phyloP scores from a whole-genome alignment of 2,329 filamentous ascomycete species.

The Cephalotrichum gorgonifer region DNA sequence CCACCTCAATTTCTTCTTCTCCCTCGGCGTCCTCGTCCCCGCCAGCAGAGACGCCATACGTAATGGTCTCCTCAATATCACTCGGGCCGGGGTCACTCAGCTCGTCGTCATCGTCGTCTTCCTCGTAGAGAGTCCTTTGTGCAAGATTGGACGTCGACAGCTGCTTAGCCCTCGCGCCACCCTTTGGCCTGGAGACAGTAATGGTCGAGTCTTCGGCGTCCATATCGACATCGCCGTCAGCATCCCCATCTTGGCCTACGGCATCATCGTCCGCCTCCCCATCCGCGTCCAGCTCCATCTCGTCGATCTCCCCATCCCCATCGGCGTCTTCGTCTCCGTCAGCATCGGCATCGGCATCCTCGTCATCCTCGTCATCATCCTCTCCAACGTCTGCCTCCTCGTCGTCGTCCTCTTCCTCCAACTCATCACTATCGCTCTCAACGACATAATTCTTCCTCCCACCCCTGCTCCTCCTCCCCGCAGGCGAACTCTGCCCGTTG shows the following conservation, averaged over 20 bases:
- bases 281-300: conserved; percentile 23
- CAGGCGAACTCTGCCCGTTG: conserved; percentile 27
- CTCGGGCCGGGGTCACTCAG: conserved; percentile 41
- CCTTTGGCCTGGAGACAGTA: conserved; percentile 30
- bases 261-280: conserved; percentile 27
- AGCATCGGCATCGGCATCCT: conserved; percentile 30
- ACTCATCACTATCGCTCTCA: conserved; percentile 40
- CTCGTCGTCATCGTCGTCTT: conserved; percentile 43
- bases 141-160: conserved; percentile 20
- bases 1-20: conserved; percentile 32
- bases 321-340: conserved; percentile 23
- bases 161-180: not conserved
- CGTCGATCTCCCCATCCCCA: conserved; percentile 27
- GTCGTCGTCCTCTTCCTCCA: conserved; percentile 27
- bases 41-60: conserved; percentile 32
- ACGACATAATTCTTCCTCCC: conserved; percentile 51
- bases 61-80: conserved; percentile 28
- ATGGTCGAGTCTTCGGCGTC: conserved; percentile 29
- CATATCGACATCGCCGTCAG: conserved; percentile 39
- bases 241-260: conserved; percentile 40
- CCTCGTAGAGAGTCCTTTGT: conserved; percentile 22
- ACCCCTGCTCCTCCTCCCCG: conserved; percentile 41
- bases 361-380: conserved; percentile 22
- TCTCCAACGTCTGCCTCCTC: conserved; percentile 8
- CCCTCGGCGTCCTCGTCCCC: conserved; percentile 36